Evolutionary conservation across 768 basidiomycete genomes (phyloP).

Genomic region (Tylopilus intermedius): DNA sequence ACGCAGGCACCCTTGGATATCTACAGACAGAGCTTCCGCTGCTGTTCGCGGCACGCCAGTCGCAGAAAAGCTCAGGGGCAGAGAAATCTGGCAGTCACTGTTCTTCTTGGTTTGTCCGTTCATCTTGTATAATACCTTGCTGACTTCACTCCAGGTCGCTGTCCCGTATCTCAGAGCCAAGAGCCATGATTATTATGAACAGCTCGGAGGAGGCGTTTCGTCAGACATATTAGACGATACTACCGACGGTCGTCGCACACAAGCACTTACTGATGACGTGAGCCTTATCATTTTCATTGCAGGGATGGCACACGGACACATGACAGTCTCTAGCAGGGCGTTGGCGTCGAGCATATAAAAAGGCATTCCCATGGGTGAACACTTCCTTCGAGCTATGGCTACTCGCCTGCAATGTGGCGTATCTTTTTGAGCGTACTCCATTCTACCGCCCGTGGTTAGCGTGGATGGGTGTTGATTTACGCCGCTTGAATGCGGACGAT

Average conservation of each 20-base stretch:
- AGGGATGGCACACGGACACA: constrained; percentile 4
- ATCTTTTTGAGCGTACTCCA: constrained; percentile 81
- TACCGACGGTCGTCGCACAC: constrained; percentile 40
- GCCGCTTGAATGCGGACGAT: constrained; percentile 74
- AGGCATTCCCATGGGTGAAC: constrained; percentile 79
- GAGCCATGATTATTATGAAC: constrained; percentile 85
- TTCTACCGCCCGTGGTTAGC: constrained; percentile 90
- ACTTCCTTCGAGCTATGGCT: constrained; percentile 75
- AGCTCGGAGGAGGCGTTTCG: constrained; percentile 75
- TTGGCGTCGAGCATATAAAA: constrained; percentile 61
- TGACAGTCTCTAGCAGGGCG: constrained; percentile 48
- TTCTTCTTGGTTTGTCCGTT: constrained; percentile 65
- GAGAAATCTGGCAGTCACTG: constrained; percentile 73
- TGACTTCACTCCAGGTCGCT: constrained; percentile 48
- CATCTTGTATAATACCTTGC: not conserved
- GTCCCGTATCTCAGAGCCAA: constrained; percentile 88
- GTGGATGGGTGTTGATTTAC: constrained; percentile 79
- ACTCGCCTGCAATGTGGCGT: constrained; percentile 78
- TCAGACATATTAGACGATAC: constrained; percentile 60
- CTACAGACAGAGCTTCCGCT: constrained; percentile 59
- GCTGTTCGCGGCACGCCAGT: constrained; percentile 62
- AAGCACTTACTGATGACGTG: constrained; percentile 52
- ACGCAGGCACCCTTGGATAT: constrained; percentile 64
- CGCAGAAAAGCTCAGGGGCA: constrained; percentile 59
- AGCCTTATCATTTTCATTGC: constrained; percentile 8